Percentiles rank a stretch among this genome's conserved stretches.
Conservation (phyloP, 495 filamentous ascomycete species). For the Ramalina intermedia region DNA sequence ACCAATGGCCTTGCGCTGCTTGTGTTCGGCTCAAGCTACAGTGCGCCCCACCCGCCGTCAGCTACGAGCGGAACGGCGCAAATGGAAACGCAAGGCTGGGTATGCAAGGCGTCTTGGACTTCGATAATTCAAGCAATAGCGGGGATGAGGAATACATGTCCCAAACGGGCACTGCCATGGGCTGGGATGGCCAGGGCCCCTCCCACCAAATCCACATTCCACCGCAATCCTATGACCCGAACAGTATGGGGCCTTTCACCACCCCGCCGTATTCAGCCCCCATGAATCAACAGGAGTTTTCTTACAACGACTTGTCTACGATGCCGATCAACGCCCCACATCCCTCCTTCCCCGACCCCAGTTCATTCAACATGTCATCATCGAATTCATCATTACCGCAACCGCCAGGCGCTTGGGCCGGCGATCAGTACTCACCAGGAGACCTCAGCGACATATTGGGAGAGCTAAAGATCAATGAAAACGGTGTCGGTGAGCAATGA, state of each 20-base stretch:
- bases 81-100: slow-evolving; percentile 12
- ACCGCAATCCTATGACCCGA: slow-evolving; percentile 16
- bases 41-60: slow-evolving; percentile 81
- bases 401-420: slow-evolving; percentile 11
- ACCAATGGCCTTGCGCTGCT: slow-evolving; percentile 94
- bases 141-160: slow-evolving; percentile 41
- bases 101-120: slow-evolving; percentile 22
- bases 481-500: slow-evolving; percentile 59
- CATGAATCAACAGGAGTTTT: slow-evolving; percentile 15
- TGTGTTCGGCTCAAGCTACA: slow-evolving; percentile 85
- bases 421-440: slow-evolving; percentile 52
- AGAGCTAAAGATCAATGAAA: slow-evolving; percentile 75
- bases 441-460: slow-evolving; percentile 71
- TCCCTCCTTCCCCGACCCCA: slow-evolving; percentile 4
- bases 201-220: slow-evolving; percentile 11
- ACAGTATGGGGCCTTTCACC: slow-evolving; percentile 18
- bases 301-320: slow-evolving; percentile 13
- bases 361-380: slow-evolving; percentile 3
- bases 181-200: slow-evolving; percentile 12
- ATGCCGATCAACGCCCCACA: slow-evolving; percentile 9
- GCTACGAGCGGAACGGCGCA: slow-evolving; percentile 49
- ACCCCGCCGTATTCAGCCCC: slow-evolving; percentile 19
- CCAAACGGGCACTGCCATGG: slow-evolving; percentile 16
- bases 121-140: slow-evolving; percentile 27
- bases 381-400: not conserved